Evolutionary conservation across 768 basidiomycete genomes (phyloP).

Genomic region (Candolleomyces eurysporus): DNA sequence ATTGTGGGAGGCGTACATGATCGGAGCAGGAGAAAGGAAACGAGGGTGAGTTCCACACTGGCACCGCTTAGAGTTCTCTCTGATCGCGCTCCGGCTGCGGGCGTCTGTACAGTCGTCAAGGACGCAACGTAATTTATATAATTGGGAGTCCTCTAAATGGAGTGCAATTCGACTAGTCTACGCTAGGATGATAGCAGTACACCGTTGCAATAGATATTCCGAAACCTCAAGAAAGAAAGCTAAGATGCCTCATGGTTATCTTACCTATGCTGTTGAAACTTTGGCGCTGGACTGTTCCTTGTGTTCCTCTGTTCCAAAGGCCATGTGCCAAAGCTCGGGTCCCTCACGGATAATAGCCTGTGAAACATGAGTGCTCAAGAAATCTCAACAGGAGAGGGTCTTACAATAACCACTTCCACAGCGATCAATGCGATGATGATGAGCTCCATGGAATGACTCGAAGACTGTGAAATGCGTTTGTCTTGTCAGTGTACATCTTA

Average conservation of each 20-base stretch:
- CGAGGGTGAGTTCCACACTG: neutral
- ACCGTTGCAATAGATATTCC: neutral
- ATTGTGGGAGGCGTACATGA: neutral
- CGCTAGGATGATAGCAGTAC: neutral
- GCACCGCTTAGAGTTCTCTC: neutral
- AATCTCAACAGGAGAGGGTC: neutral
- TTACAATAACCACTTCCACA: slow-evolving; percentile 88
- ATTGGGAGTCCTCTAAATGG: neutral
- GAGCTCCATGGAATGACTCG: slow-evolving; percentile 89
- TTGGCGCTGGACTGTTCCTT: slow-evolving; percentile 14
- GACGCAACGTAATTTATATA: neutral
- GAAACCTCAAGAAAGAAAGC: neutral
- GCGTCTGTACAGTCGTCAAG: too few species aligned
- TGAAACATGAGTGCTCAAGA: neutral
- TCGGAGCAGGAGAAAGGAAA: neutral
- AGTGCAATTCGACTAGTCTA: neutral
- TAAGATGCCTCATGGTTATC: too few species aligned
- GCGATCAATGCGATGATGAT: slow-evolving; percentile 95
- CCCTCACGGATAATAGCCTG: slow-evolving; percentile 78
- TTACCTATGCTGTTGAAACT: too few species aligned
- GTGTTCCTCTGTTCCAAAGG: slow-evolving; percentile 29
- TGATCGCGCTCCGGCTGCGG: too few species aligned
- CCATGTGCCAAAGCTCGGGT: slow-evolving; percentile 70
- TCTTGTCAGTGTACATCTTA: slow-evolving; percentile 3
- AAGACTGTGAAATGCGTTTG: slow-evolving; percentile 51